phyloP scores from a whole-genome alignment of 768 basidiomycete species.

The Xerocomellus intermedius region DNA sequence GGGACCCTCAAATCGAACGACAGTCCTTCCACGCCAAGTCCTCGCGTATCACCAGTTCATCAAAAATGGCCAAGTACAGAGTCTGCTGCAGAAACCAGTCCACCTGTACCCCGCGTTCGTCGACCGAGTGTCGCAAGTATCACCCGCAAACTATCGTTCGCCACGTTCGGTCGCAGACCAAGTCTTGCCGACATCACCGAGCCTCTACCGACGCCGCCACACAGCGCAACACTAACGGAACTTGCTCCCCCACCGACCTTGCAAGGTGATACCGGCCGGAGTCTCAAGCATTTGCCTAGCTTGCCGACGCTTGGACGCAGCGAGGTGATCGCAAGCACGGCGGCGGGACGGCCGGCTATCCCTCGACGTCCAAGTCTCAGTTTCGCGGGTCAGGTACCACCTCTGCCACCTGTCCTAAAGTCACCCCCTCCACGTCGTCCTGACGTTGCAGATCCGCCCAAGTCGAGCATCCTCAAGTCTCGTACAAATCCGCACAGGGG shows the following conservation, averaged over 20 bases:
- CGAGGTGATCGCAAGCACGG: neutral
- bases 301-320: constrained; percentile 17
- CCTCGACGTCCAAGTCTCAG: constrained; percentile 17
- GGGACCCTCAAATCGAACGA: constrained; percentile 10
- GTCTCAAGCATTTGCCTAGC: constrained; percentile 27
- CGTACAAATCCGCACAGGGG: neutral
- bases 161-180: constrained; percentile 25
- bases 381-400: neutral
- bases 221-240: constrained; percentile 5
- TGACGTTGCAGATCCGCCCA: constrained; percentile 7
- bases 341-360: neutral
- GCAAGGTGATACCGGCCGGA: constrained; percentile 7
- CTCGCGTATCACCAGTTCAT: constrained; percentile 15
- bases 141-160: constrained; percentile 33
- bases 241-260: constrained; percentile 21
- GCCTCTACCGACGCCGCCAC: constrained; percentile 19
- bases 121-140: constrained; percentile 31
- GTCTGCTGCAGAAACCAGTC: constrained; percentile 14
- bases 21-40: constrained; percentile 22
- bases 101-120: constrained; percentile 7
- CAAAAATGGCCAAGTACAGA: constrained; percentile 25
- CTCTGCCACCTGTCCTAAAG: constrained; percentile 1
- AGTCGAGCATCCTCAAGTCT: constrained; percentile 18
- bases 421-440: neutral
- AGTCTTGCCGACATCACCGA: constrained; percentile 24